Base-by-base conservation (phyloP, 345 rosid species). In the Hibiscus syriacus region DNA sequence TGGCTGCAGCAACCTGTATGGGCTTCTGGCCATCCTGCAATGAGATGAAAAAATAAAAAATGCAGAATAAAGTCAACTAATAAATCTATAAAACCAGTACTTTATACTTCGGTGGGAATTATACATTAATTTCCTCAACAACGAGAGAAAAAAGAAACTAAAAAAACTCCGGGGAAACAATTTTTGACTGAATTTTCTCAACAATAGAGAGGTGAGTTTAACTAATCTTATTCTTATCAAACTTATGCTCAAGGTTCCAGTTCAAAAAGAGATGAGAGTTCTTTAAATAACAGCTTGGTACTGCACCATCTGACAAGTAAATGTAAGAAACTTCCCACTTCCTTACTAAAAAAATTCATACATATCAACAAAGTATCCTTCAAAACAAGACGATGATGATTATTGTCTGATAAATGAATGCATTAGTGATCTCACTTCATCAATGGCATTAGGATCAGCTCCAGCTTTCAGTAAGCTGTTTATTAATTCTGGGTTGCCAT, bases 11-110 rank as follows among this genome's bases (percentile, higher is more conserved):
- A 76, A 89, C 90, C 54, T 82, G 90, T 66, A 93, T 77, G 30
- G 96, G 88, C 82, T 80, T 90, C 77, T 78, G 87, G 36, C 90
- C 92, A 71, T 90, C 94, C 98, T 93, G 86, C 30, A 43, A 66
- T 19, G 73, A 56, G 72, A 70, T 45, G 30, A 26, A 69, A 17
- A 45, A 29, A 70, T 0, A 43, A 67, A 65, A 66, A 36, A 52
- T 41, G 10, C 50, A 6, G 27, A 45, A 64, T 63, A 27, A 41
- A 30, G 12, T 62, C 53, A 70, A 92, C 27, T 48, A 23, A 64
- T 45, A 68, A 41, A 20, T 30, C 64, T 29, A 29, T 45, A 43
- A 54, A 61, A 27, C 55, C 11, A 23, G 19, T 7, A n/a, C 7
- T 29, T 46, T 5, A 11, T 23, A 54, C 19, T 23, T 39, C 0